phyloP scores from a whole-genome alignment of 2,329 filamentous ascomycete species.

The Bipolaris gigantea region DNA sequence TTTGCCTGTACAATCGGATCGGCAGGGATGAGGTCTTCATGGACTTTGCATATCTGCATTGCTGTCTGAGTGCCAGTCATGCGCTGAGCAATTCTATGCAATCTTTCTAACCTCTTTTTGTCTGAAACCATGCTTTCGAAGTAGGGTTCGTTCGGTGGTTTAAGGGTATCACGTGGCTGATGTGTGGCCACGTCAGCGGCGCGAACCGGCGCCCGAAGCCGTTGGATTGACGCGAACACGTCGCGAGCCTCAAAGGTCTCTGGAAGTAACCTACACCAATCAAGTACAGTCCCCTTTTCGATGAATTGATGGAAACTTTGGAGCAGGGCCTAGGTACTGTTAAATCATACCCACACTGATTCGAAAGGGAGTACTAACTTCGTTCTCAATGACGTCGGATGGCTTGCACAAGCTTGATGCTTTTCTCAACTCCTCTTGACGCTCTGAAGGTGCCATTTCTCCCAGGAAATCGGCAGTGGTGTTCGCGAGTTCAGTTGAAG shows the following conservation, averaged over 20 bases:
- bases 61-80: background rate
- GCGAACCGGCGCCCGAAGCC: background rate
- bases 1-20: background rate
- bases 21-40: background rate
- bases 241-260: background rate
- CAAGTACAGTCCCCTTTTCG: background rate
- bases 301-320: background rate
- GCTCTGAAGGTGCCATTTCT: background rate
- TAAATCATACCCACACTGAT: background rate
- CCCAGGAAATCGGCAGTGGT: background rate
- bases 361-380: background rate
- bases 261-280: background rate
- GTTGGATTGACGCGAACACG: background rate
- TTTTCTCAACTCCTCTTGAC: background rate
- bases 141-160: background rate
- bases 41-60: background rate
- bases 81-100: background rate
- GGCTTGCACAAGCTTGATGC: background rate
- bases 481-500: background rate
- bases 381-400: background rate
- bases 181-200: background rate
- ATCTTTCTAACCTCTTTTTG: background rate
- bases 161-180: background rate
- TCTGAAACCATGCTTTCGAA: background rate
- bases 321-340: background rate